Evolutionary conservation across 345 rosid genomes (phyloP).

Genomic region (Cardamine occulta): DNA sequence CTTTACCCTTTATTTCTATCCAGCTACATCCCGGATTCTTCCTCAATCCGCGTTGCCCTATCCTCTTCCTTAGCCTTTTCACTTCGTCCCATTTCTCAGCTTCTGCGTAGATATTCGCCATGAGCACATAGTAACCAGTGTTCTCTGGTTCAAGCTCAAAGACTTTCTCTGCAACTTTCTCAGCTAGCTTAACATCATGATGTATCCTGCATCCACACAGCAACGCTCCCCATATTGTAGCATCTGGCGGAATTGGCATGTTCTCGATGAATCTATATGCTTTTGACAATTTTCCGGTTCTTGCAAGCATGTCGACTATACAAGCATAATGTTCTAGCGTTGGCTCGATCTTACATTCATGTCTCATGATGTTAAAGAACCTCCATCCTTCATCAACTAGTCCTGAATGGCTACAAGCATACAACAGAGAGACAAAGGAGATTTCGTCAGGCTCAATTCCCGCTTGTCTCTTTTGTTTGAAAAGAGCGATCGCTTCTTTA

Average conservation of each 20-base stretch:
- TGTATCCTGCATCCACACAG: slow-evolving; percentile 73
- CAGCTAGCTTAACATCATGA: slow-evolving; percentile 67
- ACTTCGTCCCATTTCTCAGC: slow-evolving; percentile 77
- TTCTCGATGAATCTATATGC: slow-evolving; percentile 60
- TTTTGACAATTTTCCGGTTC: slow-evolving; percentile 54
- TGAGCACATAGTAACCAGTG: slow-evolving; percentile 67
- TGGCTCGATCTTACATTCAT: slow-evolving; percentile 66
- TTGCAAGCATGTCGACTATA: slow-evolving; percentile 71
- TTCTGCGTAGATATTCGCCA: slow-evolving; percentile 74
- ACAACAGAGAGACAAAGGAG: slow-evolving; percentile 65
- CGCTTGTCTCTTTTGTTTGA: slow-evolving; percentile 52
- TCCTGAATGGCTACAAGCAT: slow-evolving; percentile 80
- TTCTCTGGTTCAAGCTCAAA: slow-evolving; percentile 70
- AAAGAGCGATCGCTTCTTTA: slow-evolving; percentile 61
- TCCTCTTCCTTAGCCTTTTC: slow-evolving; percentile 55
- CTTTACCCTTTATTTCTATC: slow-evolving; percentile 69
- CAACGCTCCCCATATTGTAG: slow-evolving; percentile 75
- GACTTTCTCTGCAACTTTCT: slow-evolving; percentile 65
- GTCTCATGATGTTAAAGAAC: slow-evolving; percentile 65
- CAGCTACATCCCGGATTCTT: slow-evolving; percentile 83
- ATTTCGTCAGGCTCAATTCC: slow-evolving; percentile 64
- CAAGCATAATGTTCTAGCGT: slow-evolving; percentile 73
- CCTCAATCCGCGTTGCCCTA: slow-evolving; percentile 52
- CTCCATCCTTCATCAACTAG: slow-evolving; percentile 75
- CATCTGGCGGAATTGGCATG: slow-evolving; percentile 76